Evolutionary conservation across 495 filamentous ascomycete genomes (phyloP).

Genomic region (Copromyces sp.): DNA sequence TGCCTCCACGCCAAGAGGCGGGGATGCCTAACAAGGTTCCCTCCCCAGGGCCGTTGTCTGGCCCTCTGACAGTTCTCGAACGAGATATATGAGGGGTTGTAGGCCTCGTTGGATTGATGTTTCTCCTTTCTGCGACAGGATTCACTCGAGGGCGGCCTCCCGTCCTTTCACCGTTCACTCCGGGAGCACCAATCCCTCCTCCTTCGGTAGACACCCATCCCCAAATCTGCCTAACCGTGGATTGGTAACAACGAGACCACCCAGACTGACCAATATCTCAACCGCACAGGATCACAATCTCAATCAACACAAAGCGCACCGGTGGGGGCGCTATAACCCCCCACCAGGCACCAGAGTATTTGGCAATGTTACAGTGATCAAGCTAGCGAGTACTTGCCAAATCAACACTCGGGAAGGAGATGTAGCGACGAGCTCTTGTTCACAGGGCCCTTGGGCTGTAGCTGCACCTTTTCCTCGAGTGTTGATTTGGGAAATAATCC

Average conservation of each 20-base stretch:
- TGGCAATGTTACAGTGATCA: not conserved
- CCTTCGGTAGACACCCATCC: not conserved
- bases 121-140: not conserved
- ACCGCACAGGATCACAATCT: not conserved
- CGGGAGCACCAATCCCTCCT: not conserved
- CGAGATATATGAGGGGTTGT: not conserved
- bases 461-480: not conserved
- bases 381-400: not conserved
- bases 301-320: not conserved
- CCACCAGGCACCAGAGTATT: not conserved
- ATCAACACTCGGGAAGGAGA: not conserved
- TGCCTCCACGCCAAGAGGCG: not conserved
- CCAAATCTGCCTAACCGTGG: not conserved
- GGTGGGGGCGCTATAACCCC: not conserved
- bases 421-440: not conserved
- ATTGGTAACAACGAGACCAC: not conserved
- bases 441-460: not conserved
- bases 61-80: not conserved
- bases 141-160: not conserved
- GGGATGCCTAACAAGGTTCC: not conserved
- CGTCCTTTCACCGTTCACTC: not conserved
- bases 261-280: not conserved
- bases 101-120: not conserved
- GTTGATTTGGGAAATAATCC: not conserved
- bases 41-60: not conserved